These are phyloP conservation scores for Hyaloscypha finlandica DNA, from an alignment of 495 filamentous ascomycete genomes.

Conservation along the genomic window DNA sequence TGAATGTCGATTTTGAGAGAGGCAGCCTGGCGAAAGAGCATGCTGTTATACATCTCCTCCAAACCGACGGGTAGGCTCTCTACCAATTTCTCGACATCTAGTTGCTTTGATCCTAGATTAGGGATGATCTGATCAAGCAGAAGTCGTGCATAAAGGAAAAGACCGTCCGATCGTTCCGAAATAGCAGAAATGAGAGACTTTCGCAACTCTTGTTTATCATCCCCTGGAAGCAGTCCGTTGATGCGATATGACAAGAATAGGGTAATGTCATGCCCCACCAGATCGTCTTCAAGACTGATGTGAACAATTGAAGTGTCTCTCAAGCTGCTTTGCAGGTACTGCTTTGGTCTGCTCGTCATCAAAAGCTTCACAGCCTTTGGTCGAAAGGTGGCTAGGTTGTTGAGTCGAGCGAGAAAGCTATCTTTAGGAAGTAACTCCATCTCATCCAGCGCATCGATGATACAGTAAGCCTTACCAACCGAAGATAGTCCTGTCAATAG, in stretches of 20 bases:
- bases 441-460: slow-evolving; percentile 50
- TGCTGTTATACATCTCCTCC: slow-evolving; percentile 48
- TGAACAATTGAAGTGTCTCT: slow-evolving; percentile 20
- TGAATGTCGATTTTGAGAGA: slow-evolving; percentile 4
- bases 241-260: slow-evolving; percentile 17
- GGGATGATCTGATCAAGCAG: slow-evolving; percentile 41
- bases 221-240: not conserved
- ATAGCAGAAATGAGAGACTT: slow-evolving; percentile 9
- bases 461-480: slow-evolving; percentile 45
- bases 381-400: slow-evolving; percentile 4
- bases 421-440: slow-evolving; percentile 30
- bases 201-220: not conserved
- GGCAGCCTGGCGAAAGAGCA: slow-evolving; percentile 47
- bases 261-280: slow-evolving; percentile 19
- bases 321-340: slow-evolving; percentile 19
- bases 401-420: slow-evolving; percentile 8
- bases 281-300: slow-evolving; percentile 19
- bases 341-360: slow-evolving; percentile 27
- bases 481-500: slow-evolving; percentile 35
- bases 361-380: slow-evolving; percentile 21
- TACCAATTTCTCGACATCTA: slow-evolving; percentile 9
- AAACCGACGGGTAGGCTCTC: slow-evolving; percentile 37
- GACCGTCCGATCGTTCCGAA: slow-evolving; percentile 33
- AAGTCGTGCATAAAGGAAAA: slow-evolving; percentile 50
- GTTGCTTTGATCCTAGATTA: not conserved